A percentile compares a stretch with the other conserved stretches of the same genome.
Conservation (phyloP, 2,329 filamentous ascomycete species). For the Sordariomycetes sp. region DNA sequence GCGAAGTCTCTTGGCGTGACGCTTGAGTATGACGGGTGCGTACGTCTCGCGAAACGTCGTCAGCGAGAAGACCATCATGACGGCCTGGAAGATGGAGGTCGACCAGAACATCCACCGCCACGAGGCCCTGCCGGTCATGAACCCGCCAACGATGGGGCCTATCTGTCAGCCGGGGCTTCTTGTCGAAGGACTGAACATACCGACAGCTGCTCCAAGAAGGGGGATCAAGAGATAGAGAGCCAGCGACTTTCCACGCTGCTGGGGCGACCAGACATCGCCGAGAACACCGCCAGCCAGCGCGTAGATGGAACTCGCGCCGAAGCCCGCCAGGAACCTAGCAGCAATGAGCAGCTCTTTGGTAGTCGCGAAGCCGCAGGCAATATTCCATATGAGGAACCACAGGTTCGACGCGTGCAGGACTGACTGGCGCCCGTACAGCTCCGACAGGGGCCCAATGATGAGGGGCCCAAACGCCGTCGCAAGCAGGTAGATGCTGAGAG, state of each 20-base stretch:
- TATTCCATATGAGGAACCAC: slow-evolving; percentile 40
- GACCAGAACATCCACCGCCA: slow-evolving; percentile 39
- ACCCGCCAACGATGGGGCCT: slow-evolving; percentile 28
- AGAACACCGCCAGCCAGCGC: slow-evolving; percentile 36
- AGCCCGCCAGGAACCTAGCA: slow-evolving; percentile 34
- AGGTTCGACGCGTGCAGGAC: slow-evolving; percentile 34
- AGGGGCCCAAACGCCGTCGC: slow-evolving; percentile 34
- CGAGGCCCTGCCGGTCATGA: slow-evolving; percentile 21
- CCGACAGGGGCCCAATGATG: slow-evolving; percentile 33
- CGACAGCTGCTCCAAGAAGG: slow-evolving; percentile 26
- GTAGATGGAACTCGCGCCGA: slow-evolving; percentile 36
- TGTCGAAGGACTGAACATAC: slow-evolving; percentile 11
- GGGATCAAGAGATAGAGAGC: slow-evolving; percentile 27
- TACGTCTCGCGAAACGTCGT: slow-evolving; percentile 28
- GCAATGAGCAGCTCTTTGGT: slow-evolving; percentile 30
- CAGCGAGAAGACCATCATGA: slow-evolving; percentile 22
- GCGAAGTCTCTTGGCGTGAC: slow-evolving; percentile 21
- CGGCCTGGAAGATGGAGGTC: slow-evolving; percentile 28
- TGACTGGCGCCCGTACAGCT: slow-evolving; percentile 34
- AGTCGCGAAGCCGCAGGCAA: slow-evolving; percentile 31
- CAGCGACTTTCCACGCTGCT: slow-evolving; percentile 32
- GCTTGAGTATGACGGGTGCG: slow-evolving; percentile 21
- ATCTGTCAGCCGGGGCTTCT: background rate
- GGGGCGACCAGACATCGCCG: slow-evolving; percentile 33
- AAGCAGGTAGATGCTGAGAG: slow-evolving; percentile 32